Evolutionary conservation across 139 green algal genomes (phyloP).

Genomic region (Coccomyxa sp.): DNA sequence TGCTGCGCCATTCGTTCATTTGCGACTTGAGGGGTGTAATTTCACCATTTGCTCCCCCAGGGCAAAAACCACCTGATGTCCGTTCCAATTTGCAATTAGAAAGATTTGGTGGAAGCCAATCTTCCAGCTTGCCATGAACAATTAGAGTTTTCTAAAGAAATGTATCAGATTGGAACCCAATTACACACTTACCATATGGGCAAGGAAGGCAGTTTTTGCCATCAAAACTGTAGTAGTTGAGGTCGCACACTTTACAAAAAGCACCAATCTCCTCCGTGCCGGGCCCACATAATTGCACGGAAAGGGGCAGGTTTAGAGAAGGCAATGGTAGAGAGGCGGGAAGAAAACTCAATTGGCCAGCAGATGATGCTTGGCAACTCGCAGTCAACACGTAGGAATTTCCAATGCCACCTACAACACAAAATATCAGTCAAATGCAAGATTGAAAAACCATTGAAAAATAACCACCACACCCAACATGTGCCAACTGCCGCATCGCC

Average conservation of each 20-base stretch:
- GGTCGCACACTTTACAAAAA: background rate
- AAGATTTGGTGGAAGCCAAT: too few relatives aligned
- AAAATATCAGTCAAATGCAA: background rate
- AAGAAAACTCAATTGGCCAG: background rate
- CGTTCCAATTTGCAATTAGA: too few relatives aligned
- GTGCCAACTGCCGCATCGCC: background rate
- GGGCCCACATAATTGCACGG: background rate
- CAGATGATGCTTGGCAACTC: background rate
- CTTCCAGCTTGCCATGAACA: too few relatives aligned
- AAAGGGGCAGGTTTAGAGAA: background rate
- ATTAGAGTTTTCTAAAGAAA: too few relatives aligned
- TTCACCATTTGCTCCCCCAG: background rate
- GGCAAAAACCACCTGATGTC: background rate
- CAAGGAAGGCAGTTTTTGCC: background rate
- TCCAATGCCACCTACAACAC: background rate
- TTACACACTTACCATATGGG: background rate
- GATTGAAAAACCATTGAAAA: background rate
- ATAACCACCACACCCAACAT: background rate
- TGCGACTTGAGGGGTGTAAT: background rate
- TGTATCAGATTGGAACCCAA: too few relatives aligned
- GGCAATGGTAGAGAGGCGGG: background rate
- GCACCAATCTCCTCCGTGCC: background rate
- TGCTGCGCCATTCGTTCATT: background rate
- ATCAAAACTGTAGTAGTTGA: background rate
- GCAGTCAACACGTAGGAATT: background rate